phyloP scores from a whole-genome alignment of 176 grass and related monocot species.

The Oryza meridionalis region DNA sequence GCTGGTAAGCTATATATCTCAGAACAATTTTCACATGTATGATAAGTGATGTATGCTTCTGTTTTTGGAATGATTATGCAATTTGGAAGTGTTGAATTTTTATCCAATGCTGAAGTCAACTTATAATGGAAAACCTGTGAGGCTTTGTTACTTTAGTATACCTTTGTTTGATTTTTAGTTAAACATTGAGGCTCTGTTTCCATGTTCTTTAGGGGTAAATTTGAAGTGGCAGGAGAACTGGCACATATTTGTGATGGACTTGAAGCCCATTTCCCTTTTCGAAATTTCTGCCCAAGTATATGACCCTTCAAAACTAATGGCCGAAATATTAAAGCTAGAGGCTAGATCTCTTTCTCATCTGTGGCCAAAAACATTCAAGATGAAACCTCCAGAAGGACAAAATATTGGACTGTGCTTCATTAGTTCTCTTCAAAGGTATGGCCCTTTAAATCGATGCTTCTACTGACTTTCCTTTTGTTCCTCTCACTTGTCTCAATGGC shows the following conservation, averaged over 20 bases:
- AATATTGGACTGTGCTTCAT: conserved; percentile 80
- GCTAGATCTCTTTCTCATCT: conserved; percentile 44
- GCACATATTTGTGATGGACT: conserved; percentile 52
- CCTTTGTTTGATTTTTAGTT: conserved; percentile 21
- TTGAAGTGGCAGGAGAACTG: conserved; percentile 59
- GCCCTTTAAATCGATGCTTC: conserved; percentile 10
- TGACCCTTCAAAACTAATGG: conserved; percentile 61
- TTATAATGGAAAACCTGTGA: not conserved
- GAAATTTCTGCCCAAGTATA: conserved; percentile 48
- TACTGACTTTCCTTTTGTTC: not conserved
- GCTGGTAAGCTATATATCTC: not conserved
- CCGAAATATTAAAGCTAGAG: conserved; percentile 64
- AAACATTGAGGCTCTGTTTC: conserved; percentile 11
- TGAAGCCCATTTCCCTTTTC: conserved; percentile 55
- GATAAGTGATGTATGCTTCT: not conserved
- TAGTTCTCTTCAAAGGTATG: conserved; percentile 50
- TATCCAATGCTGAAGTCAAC: not conserved
- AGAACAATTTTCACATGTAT: conserved; percentile 17
- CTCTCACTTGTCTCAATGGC: not conserved
- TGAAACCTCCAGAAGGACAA: conserved; percentile 42
- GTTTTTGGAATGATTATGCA: conserved; percentile 13
- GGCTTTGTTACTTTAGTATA: conserved; percentile 14
- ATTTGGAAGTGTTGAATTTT: conserved; percentile 11
- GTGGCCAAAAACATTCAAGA: conserved; percentile 71
- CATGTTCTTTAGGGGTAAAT: conserved; percentile 56